phyloP scores from a whole-genome alignment of 352 stramenopile species.

The Phytopythium chamaehyphon region DNA sequence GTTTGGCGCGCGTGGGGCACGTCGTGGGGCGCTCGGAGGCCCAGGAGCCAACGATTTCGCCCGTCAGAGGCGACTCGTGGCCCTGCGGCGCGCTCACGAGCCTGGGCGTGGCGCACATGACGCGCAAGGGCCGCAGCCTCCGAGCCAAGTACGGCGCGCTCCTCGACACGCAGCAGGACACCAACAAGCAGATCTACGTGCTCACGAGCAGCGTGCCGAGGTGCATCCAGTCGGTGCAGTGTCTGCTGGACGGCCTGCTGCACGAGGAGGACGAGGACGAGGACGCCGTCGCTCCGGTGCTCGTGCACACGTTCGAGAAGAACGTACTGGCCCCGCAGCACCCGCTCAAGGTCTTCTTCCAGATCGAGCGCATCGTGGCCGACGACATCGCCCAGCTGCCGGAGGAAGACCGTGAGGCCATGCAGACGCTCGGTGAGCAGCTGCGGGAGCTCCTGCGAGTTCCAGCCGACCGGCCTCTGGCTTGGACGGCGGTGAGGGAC shows the following conservation, averaged over 20 bases:
- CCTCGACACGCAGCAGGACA: conserved; percentile 11
- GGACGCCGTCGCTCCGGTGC: conserved; percentile 28
- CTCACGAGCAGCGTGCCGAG: conserved; percentile 72
- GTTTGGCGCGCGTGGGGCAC: conserved; percentile 40
- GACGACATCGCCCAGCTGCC: conserved; percentile 39
- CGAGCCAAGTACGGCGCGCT: conserved; percentile 42
- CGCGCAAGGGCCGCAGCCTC: conserved; percentile 43
- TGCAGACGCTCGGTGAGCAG: conserved; percentile 27
- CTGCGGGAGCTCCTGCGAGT: conserved; percentile 45
- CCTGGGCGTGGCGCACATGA: conserved; percentile 72
- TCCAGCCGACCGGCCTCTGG: conserved; percentile 36
- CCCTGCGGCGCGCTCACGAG: conserved; percentile 61
- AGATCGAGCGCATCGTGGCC: conserved; percentile 60
- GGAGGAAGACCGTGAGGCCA: conserved; percentile 25
- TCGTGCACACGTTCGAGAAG: conserved; percentile 56
- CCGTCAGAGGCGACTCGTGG: conserved; percentile 30
- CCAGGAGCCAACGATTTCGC: conserved; percentile 38
- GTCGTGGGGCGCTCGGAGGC: conserved; percentile 40
- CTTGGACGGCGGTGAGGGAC: conserved; percentile 74
- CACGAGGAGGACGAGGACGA: conserved; percentile 11
- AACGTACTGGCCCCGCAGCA: conserved; percentile 64
- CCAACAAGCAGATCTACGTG: conserved; percentile 60
- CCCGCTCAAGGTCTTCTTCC: conserved; percentile 60
- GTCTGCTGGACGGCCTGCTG: conserved; percentile 69
- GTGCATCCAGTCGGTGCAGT: conserved; percentile 77